Conservation (phyloP, 306 rosid genomes). For the Carpinus viminea region DNA sequence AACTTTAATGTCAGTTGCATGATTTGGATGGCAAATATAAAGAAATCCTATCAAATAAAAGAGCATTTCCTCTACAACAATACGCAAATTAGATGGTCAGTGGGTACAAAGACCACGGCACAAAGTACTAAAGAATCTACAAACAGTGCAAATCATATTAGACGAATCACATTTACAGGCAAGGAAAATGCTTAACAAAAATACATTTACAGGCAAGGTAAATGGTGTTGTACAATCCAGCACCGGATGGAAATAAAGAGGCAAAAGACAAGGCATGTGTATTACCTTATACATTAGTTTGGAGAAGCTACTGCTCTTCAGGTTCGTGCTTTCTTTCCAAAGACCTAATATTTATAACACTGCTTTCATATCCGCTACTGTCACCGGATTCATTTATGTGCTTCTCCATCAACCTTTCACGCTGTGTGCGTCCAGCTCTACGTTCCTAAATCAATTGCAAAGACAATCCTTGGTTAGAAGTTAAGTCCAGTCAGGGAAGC, state of each 20-base stretch:
- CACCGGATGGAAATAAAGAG: conserved; percentile 14
- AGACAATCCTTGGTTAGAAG: conserved; percentile 11
- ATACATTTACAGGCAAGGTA: conserved; percentile 23
- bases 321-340: conserved; percentile 47
- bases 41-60: neutral
- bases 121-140: conserved; percentile 17
- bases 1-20: neutral
- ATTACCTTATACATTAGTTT: conserved; percentile 25
- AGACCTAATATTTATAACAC: conserved; percentile 38
- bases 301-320: conserved; percentile 32
- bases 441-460: conserved; percentile 43
- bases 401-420: conserved; percentile 35
- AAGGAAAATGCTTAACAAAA: conserved; percentile 11
- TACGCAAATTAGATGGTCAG: too few relatives aligned
- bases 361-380: conserved; percentile 63
- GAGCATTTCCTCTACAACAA: conserved; percentile 11
- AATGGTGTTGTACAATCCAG: conserved; percentile 19
- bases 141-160: conserved; percentile 6
- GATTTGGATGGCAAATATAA: neutral
- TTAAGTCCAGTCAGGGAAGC: neutral
- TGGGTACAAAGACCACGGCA: too few relatives aligned
- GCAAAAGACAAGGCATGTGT: conserved; percentile 19
- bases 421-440: conserved; percentile 41
- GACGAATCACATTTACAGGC: conserved; percentile 24
- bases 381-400: conserved; percentile 56